Evolutionary conservation across 768 basidiomycete species (phyloP).

Genomic region (Scleroderma citrinum): DNA sequence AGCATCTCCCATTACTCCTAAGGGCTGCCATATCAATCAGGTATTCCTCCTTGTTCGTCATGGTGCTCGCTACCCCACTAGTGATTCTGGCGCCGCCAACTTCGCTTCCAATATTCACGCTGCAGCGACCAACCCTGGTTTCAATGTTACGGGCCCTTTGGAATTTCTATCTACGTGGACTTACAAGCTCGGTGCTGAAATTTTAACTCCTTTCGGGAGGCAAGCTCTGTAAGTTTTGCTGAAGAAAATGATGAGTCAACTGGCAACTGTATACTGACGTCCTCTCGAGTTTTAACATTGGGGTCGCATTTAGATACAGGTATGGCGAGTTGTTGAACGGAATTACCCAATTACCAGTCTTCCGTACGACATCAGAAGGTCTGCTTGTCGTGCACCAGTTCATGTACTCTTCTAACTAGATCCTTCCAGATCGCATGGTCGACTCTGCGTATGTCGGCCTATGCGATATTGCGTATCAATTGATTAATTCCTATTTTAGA

Average conservation of each 20-base stretch:
- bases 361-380: no score
- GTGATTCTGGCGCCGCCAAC: slow-evolving; percentile 16
- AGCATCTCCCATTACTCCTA: no score
- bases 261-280: neutral
- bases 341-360: slow-evolving; percentile 31
- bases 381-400: no score
- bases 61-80: slow-evolving; percentile 7
- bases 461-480: slow-evolving; percentile 44
- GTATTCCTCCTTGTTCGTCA: no score
- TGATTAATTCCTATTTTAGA: slow-evolving; percentile 29
- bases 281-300: slow-evolving; percentile 34
- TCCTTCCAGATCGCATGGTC: no score
- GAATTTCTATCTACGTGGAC: slow-evolving; percentile 41
- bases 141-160: slow-evolving; percentile 32
- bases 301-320: slow-evolving; percentile 38
- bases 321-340: slow-evolving; percentile 41
- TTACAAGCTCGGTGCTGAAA: slow-evolving; percentile 40
- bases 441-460: no score
- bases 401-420: no score
- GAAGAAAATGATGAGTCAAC: neutral
- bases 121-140: slow-evolving; percentile 19
- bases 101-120: slow-evolving; percentile 26
- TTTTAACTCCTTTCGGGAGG: slow-evolving; percentile 44
- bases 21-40: no score
- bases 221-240: slow-evolving; percentile 29